Evolutionary conservation across 2,329 filamentous ascomycete genomes (phyloP).

Genomic region (Sclerotinia borealis): DNA sequence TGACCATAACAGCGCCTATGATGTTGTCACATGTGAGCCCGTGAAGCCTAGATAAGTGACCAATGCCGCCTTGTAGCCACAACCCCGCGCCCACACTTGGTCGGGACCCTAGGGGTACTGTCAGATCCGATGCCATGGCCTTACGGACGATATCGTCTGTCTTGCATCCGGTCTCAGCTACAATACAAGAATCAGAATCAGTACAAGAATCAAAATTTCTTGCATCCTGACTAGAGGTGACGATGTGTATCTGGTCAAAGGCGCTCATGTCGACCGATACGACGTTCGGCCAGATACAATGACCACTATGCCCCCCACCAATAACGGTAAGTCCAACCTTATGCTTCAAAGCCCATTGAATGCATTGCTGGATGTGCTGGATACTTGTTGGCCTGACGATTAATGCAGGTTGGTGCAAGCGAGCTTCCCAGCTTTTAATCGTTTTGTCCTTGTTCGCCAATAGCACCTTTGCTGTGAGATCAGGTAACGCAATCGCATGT

Average conservation of each 20-base stretch:
- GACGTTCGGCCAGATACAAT: slow-evolving; percentile 48
- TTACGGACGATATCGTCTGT: slow-evolving; percentile 45
- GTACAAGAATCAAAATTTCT: slow-evolving; percentile 13
- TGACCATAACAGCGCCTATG: slow-evolving; percentile 53
- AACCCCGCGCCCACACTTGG: slow-evolving; percentile 58
- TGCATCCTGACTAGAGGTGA: slow-evolving; percentile 22
- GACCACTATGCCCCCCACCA: slow-evolving; percentile 53
- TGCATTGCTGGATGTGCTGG: slow-evolving; percentile 47
- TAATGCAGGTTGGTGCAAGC: slow-evolving; percentile 38
- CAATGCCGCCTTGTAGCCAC: slow-evolving; percentile 61
- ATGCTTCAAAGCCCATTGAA: slow-evolving; percentile 49
- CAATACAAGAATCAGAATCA: slow-evolving; percentile 35
- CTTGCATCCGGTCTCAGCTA: slow-evolving; percentile 51
- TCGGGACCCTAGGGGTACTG: slow-evolving; percentile 53
- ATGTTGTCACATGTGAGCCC: slow-evolving; percentile 56
- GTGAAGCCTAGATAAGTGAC: slow-evolving; percentile 34
- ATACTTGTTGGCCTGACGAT: slow-evolving; percentile 43
- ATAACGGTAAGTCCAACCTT: slow-evolving; percentile 43
- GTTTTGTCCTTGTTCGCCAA: slow-evolving; percentile 20
- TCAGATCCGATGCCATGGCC: slow-evolving; percentile 41
- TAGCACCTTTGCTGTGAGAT: slow-evolving; percentile 39
- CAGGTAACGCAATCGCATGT: slow-evolving; percentile 39
- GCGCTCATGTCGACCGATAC: slow-evolving; percentile 53
- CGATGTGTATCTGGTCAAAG: slow-evolving; percentile 46
- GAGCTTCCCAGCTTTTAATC: slow-evolving; percentile 49